Evolutionary conservation across 2,329 filamentous ascomycete genomes (phyloP), one percentile per base, ranked within the genome.

Genomic region (Cadophora luteo-olivacea): DNA sequence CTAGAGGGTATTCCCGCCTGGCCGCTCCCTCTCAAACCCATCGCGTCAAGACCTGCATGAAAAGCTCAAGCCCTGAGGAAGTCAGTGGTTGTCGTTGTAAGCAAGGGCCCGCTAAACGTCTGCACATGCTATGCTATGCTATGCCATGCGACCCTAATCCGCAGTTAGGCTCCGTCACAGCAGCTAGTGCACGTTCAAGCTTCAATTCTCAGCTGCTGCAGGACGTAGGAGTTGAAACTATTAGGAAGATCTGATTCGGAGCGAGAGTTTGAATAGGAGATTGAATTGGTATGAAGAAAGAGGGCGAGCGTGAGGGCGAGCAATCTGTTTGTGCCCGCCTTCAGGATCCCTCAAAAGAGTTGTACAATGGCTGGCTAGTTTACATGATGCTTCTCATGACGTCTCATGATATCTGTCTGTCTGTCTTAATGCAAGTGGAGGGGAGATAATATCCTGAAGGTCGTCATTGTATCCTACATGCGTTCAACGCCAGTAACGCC

Each of bases 401-500:
- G 52, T 55, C 61, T 65, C 36, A 29, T 60, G 49, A 58, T 45
- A 22, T 22, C 29, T 51, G 36, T 66, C 69, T 70, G 64, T 62
- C 69, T 69, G 65, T 62, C 64, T 64, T 68, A 58, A 64, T 67
- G 64, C 66, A 68, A 19, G 54, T 64, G 61, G 61, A 64, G 61
- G 24, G 49, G 69, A 72, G 72, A 71, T 68, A 69, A 24, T 29
- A 11, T 65, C 63, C 55, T 68, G 64, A 52, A 12, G 14, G 32
- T 66, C 68, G 54, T 67, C 62, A 68, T 70, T 61, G 68, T 62
- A 45, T 51, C 57, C 55, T 32, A 33, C 49, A 66, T 55, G 45
- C 11, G 16, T 38, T 36, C 58, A 70, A 72, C 69, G 69, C 70
- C 71, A 55, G 65, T 58, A 68, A 65, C 68, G 65, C 41, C 45